Conservation (phyloP, 805 yeast genomes). For the Metschnikowia amazonensis region DNA sequence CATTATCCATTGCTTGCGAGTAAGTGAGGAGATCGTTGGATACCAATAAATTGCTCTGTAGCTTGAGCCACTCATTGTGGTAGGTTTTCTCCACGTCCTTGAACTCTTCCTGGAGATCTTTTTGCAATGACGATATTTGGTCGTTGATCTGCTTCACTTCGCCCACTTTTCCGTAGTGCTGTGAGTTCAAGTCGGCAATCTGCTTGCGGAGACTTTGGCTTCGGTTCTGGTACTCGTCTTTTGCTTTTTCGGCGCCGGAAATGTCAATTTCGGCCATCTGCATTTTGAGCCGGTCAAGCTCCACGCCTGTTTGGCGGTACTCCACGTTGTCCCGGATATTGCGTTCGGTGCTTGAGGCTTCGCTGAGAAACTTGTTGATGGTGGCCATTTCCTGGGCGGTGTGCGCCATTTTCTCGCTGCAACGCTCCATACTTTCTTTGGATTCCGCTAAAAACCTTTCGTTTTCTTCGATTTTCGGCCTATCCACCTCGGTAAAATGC, state of each 20-base stretch:
- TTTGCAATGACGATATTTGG: conserved; percentile 53
- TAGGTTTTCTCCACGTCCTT: conserved; percentile 60
- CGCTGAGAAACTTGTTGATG: conserved; percentile 44
- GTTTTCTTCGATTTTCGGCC: conserved; percentile 24
- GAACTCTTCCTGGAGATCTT: conserved; percentile 69
- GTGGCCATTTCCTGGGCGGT: conserved; percentile 24
- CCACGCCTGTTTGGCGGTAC: conserved; percentile 41
- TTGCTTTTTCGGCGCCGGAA: conserved; percentile 55
- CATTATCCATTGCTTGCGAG: conserved; percentile 81
- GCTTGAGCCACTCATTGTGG: conserved; percentile 65
- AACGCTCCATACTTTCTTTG: conserved; percentile 5
- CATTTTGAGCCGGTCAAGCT: conserved; percentile 33
- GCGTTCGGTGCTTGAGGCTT: conserved; percentile 59
- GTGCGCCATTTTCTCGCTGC: conserved; percentile 11
- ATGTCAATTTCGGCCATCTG: conserved; percentile 47
- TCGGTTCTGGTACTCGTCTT: conserved; percentile 58
- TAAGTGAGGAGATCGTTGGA: conserved; percentile 80
- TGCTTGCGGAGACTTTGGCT: conserved; percentile 47
- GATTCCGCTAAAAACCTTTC: conserved; percentile 1
- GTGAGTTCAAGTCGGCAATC: conserved; percentile 54
- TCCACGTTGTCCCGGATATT: conserved; percentile 64
- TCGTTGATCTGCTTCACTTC: conserved; percentile 80
- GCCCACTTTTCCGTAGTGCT: conserved; percentile 74
- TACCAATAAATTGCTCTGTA: conserved; percentile 71
- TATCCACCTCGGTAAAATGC: conserved; percentile 23